These are phyloP conservation scores for Leptographium radiaticola DNA, from an alignment of 2,329 filamentous ascomycete species.

Conservation along the genomic window DNA sequence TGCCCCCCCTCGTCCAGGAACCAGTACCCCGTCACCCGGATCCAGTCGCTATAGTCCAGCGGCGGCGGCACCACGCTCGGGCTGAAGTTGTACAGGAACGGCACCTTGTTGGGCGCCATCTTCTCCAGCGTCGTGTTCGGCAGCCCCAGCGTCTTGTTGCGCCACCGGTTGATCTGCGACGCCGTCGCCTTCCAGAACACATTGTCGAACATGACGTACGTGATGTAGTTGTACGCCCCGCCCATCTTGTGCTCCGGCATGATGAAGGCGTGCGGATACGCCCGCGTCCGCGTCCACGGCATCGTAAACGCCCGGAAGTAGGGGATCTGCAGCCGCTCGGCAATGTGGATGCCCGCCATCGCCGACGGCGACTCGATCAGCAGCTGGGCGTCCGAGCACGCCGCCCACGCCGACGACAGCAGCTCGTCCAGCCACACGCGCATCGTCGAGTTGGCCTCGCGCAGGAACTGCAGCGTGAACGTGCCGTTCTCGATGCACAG, in stretches of 20 bases:
- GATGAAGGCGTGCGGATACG: slow-evolving; percentile 93
- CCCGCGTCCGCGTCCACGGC: slow-evolving; percentile 93
- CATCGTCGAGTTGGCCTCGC: slow-evolving; percentile 76
- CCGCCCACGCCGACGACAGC: slow-evolving; percentile 65
- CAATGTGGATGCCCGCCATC: slow-evolving; percentile 96
- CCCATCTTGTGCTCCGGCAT: slow-evolving; percentile 90
- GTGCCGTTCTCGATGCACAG: slow-evolving; percentile 96
- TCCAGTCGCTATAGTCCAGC: slow-evolving; percentile 94
- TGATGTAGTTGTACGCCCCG: slow-evolving; percentile 87
- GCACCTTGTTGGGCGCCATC: slow-evolving; percentile 94
- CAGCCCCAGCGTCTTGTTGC: slow-evolving; percentile 65
- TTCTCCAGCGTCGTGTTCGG: slow-evolving; percentile 75
- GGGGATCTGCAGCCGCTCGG: slow-evolving; percentile 80
- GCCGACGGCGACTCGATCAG: slow-evolving; percentile 92
- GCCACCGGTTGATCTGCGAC: slow-evolving; percentile 85
- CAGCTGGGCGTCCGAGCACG: slow-evolving; percentile 77
- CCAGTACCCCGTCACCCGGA: slow-evolving; percentile 95
- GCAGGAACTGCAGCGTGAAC: slow-evolving; percentile 84
- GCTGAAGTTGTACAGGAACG: slow-evolving; percentile 95
- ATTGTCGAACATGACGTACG: slow-evolving; percentile 92
- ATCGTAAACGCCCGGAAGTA: slow-evolving; percentile 98
- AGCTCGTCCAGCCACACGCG: slow-evolving; percentile 91
- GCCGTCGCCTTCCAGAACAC: slow-evolving; percentile 94
- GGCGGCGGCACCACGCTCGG: slow-evolving; percentile 88
- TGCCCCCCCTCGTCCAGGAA: slow-evolving; percentile 61